Evolutionary conservation across 129 eudicot genomes (phyloP), one percentile per base, ranked within the genome.

Genomic region (Arctium lappa): DNA sequence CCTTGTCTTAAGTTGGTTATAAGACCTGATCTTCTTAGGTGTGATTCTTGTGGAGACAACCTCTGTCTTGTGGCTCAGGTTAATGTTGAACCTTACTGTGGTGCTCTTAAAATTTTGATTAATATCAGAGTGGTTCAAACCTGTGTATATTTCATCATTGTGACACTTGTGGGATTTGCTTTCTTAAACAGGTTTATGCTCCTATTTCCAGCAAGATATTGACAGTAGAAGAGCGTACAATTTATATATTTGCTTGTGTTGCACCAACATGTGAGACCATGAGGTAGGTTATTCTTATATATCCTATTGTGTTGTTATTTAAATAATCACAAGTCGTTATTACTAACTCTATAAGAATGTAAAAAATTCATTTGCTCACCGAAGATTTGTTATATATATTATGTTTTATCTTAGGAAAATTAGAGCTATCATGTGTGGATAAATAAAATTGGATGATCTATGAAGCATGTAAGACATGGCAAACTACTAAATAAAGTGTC

Each of bases 1-100:
- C 98, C 98, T 34, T 69, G 82, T 84, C 87, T 88, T 46, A 42
- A 86, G 78, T 60, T 78, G 29, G 68, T 34, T 33, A 40, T 80
- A 56, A 81, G 48, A 60, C 86, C 87, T 50, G 88, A 88, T 84
- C 82, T 90, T 79, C 91, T 92, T 77, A 60, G 72, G 80, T 96
- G 99, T 75, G 75, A 83, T 72, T 77, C 86, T 32, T 96, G 99
- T 87, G 80, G 80, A 53, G 79, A 80, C 72, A 78, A 79, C 76
- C 81, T 93, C 4, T 87, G 87, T 86, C 94, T 96, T 74, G 80
- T 96, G 78, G 91, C 97, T 39, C 98, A 96, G 98, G 99, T 95
- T 81, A 60, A 18, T 70, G 32, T 71, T 75, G 33, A 37, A 15
- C 12, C 12, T 32, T 16, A 6, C 2, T 32, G 29, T 63, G 15